A percentile compares a stretch with the other conserved stretches of the same genome.
phyloP scores from a whole-genome alignment of 805 yeast species.

The Yamadazyma laniorum region DNA sequence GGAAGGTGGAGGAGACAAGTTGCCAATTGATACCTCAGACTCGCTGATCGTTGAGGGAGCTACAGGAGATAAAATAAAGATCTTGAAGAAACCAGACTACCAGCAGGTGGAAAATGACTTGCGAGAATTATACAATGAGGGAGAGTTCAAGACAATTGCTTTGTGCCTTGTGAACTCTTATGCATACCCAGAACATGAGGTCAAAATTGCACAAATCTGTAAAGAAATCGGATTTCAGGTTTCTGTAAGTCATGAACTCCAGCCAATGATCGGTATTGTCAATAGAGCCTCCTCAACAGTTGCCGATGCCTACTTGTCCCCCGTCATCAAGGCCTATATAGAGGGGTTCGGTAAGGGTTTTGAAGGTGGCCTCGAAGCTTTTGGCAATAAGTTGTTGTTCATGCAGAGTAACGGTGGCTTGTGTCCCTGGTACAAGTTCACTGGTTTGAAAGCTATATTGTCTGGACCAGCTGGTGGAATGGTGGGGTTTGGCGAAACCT shows the following conservation, averaged over 20 bases:
- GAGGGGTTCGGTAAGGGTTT: constrained; percentile 40
- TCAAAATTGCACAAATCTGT: constrained; percentile 33
- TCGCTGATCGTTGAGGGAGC: constrained; percentile 34
- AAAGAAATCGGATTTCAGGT: constrained; percentile 36
- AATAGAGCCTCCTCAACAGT: constrained; percentile 42
- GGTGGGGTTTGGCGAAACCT: constrained; percentile 86
- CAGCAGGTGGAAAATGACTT: constrained; percentile 22
- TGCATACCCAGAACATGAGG: constrained; percentile 40
- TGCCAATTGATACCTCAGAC: constrained; percentile 21
- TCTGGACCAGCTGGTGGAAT: constrained; percentile 99
- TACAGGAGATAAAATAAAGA: constrained; percentile 33
- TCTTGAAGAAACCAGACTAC: constrained; percentile 32
- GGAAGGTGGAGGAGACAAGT: constrained; percentile 59
- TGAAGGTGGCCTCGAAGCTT: constrained; percentile 36
- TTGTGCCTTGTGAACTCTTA: constrained; percentile 41
- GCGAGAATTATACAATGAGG: constrained; percentile 21
- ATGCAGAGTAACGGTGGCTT: constrained; percentile 98
- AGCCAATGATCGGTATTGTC: constrained; percentile 46
- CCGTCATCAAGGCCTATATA: constrained; percentile 35
- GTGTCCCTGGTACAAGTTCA: constrained; percentile 76
- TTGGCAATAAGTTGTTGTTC: constrained; percentile 64
- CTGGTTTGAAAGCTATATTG: constrained; percentile 83
- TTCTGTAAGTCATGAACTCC: constrained; percentile 39
- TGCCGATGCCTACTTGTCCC: constrained; percentile 44
- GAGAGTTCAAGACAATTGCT: constrained; percentile 30